phyloP scores from a whole-genome alignment of 2,329 filamentous ascomycete species.

The Pezicula radicicola region DNA sequence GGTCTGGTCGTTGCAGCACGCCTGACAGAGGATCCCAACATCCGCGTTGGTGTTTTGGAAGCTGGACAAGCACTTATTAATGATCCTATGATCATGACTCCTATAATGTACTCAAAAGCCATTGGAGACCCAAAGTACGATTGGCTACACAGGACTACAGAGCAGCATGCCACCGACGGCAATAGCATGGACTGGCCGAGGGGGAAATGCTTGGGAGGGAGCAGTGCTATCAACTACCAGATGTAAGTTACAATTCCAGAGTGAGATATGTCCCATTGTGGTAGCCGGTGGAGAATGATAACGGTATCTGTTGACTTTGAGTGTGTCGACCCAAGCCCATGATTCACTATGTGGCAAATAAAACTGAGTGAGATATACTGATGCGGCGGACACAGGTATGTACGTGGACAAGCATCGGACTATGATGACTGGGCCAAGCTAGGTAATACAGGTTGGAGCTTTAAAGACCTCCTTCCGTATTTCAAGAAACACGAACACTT shows the following conservation, averaged over 20 bases:
- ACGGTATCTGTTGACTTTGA: too few species aligned
- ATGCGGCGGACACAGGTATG: conserved; percentile 2
- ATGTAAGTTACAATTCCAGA: conserved; percentile 12
- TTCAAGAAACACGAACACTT: conserved; percentile 32
- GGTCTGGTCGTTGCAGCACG: conserved; percentile 46
- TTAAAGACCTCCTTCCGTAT: conserved; percentile 36
- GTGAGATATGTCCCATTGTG: too few species aligned
- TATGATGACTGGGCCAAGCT: conserved; percentile 37
- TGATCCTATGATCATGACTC: conserved; percentile 33
- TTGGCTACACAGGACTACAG: conserved; percentile 8
- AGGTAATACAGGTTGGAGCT: conserved; percentile 38
- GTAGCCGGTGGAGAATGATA: too few species aligned
- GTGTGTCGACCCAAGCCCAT: too few species aligned
- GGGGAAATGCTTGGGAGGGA: conserved; percentile 33
- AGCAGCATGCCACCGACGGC: conserved; percentile 7
- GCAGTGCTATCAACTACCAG: conserved; percentile 32
- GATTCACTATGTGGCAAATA: not conserved
- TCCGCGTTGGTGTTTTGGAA: conserved; percentile 39
- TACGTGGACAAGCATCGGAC: conserved; percentile 20
- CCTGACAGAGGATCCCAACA: conserved; percentile 45
- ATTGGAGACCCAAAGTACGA: conserved; percentile 14
- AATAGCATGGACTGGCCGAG: conserved; percentile 18
- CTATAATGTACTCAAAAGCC: conserved; percentile 18
- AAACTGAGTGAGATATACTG: not conserved
- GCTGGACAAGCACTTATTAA: conserved; percentile 32